phyloP scores from a whole-genome alignment of 1,284 basidiomycete genomes.

The Moniliella sp. region DNA sequence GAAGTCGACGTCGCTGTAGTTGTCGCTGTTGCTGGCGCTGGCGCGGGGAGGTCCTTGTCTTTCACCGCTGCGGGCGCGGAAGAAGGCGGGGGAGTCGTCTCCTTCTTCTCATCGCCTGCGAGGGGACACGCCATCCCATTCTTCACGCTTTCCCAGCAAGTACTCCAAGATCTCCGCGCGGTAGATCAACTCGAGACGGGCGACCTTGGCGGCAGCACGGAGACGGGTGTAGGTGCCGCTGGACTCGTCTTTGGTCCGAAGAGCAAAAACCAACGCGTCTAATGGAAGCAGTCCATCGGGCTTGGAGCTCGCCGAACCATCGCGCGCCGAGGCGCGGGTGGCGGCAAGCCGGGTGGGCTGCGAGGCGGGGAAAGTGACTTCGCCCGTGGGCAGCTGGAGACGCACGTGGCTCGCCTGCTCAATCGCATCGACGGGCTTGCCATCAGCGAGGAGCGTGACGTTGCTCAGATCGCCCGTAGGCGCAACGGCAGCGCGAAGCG shows the following conservation, averaged over 20 bases:
- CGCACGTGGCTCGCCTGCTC: not conserved
- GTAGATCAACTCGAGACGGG: conserved; percentile 18
- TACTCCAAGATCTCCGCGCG: conserved; percentile 20
- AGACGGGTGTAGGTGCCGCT: conserved; percentile 22
- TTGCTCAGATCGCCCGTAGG: not conserved
- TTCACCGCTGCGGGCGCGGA: not conserved
- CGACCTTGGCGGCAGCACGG: conserved; percentile 13
- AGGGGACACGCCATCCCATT: conserved; percentile 16
- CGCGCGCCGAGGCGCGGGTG: conserved; percentile 5
- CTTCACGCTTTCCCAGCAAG: conserved; percentile 14
- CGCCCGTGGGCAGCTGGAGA: not conserved
- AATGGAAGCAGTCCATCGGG: conserved; percentile 16
- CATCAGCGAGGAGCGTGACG: not conserved
- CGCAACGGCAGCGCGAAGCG: conserved; percentile 1
- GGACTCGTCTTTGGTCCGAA: conserved; percentile 16
- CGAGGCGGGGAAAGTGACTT: conserved; percentile 1
- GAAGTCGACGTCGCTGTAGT: conserved; percentile 3
- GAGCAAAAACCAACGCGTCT: conserved; percentile 20
- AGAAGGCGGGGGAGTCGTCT: conserved; percentile 4
- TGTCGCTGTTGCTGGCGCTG: conserved; percentile 2
- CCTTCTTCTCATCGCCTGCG: not conserved
- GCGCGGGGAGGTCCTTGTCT: not conserved
- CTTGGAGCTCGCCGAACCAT: conserved; percentile 7
- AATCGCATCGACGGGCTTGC: not conserved
- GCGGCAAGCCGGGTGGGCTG: conserved; percentile 7